These are phyloP conservation scores for Lagenidium sp. DNA, from an alignment of 352 stramenopile genomes.

Conservation along the genomic window DNA sequence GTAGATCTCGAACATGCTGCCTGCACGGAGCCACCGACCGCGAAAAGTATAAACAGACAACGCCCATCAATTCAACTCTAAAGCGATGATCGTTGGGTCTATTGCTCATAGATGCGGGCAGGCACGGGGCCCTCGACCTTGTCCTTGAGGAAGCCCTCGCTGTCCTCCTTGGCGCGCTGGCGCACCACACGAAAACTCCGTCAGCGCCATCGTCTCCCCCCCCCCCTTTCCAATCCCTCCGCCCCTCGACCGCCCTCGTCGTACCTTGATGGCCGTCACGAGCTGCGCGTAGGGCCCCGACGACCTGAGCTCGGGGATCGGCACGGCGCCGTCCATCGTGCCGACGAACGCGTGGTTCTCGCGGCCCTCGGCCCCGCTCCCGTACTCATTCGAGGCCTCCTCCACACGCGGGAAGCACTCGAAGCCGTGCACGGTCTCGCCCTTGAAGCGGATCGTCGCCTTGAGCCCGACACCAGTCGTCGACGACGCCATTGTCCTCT, in stretches of 20 bases:
- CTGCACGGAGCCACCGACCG: no score
- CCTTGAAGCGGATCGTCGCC: constrained; percentile 56
- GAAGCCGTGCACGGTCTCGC: constrained; percentile 57
- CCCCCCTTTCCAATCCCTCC: no score
- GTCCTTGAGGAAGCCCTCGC: constrained; percentile 72
- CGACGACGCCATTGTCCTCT: constrained; percentile 2
- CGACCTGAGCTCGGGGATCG: constrained; percentile 59
- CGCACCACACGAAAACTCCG: neutral
- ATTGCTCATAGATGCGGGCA: constrained; percentile 55
- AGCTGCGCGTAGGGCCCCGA: constrained; percentile 57
- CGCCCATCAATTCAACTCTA: no score
- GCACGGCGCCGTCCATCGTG: constrained; percentile 51
- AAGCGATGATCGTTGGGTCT: no score
- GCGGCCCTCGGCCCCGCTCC: constrained; percentile 23
- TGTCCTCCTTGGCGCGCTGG: constrained; percentile 72
- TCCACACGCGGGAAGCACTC: constrained; percentile 43
- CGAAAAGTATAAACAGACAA: no score
- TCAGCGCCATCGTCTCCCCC: no score
- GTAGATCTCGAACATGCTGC: no score
- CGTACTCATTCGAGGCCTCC: constrained; percentile 68
- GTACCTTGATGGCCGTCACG: constrained; percentile 68
- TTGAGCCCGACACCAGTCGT: constrained; percentile 22
- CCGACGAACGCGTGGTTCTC: constrained; percentile 61
- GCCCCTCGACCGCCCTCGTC: neutral
- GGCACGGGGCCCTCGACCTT: constrained; percentile 71